phyloP scores from a whole-genome alignment of 176 grass and related monocot genomes.

The Aegilops umbellulata region DNA sequence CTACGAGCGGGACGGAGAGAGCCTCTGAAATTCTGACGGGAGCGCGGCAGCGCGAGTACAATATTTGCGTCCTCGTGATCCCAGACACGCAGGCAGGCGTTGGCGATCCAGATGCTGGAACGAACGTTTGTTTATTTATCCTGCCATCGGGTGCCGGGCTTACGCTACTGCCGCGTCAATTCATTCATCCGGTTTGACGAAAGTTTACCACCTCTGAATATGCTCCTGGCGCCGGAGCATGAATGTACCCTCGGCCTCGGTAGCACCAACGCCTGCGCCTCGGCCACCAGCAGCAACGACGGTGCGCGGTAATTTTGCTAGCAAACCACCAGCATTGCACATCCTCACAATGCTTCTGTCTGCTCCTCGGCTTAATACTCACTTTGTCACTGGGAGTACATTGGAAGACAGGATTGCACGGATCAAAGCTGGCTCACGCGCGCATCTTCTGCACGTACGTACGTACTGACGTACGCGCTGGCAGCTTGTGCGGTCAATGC shows the following conservation, averaged over 20 bases:
- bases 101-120: constrained; percentile 56
- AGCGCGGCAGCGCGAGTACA: neutral
- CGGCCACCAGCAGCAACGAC: neutral
- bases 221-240: neutral
- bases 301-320: neutral
- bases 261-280: neutral
- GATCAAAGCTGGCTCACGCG: neutral
- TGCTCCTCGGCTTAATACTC: neutral
- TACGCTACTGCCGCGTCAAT: neutral
- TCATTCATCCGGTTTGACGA: neutral
- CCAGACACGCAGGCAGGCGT: constrained; percentile 43
- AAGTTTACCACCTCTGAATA: neutral
- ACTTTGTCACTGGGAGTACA: too few relatives aligned
- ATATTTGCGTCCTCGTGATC: constrained; percentile 55
- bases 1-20: neutral
- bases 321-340: neutral
- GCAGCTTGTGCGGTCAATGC: constrained; percentile 1
- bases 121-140: neutral
- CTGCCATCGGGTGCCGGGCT: constrained; percentile 20
- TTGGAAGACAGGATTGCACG: neutral
- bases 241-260: constrained; percentile 24
- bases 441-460: neutral
- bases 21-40: neutral
- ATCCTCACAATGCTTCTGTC: neutral
- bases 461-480: neutral